These are phyloP conservation scores for Saturnispora bothae DNA, from an alignment of 805 yeast species.

Conservation along the genomic window DNA sequence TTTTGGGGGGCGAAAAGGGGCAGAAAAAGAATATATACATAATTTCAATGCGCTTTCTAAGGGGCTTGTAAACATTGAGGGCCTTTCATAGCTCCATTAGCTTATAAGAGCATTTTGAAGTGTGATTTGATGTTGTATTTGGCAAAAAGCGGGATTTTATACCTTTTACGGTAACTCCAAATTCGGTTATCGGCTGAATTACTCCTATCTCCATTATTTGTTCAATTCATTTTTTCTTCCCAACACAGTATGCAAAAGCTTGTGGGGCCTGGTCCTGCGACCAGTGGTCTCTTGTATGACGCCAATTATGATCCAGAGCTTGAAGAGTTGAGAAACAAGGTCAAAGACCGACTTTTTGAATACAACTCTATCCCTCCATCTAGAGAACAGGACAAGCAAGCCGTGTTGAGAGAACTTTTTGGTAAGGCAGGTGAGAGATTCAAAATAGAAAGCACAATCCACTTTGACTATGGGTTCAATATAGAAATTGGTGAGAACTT, in stretches of 20 bases:
- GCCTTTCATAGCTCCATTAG: too few relatives aligned
- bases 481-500: slow-evolving; percentile 44
- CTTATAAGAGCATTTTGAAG: too few relatives aligned
- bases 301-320: slow-evolving; percentile 4
- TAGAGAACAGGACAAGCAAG: neutral
- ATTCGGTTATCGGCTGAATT: too few relatives aligned
- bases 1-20: too few relatives aligned
- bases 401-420: neutral
- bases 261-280: slow-evolving; percentile 1
- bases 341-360: neutral
- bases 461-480: slow-evolving; percentile 60
- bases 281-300: slow-evolving; percentile 4
- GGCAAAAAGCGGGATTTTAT: too few relatives aligned
- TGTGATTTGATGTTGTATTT: too few relatives aligned
- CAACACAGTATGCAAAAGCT: neutral
- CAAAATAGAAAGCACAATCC: slow-evolving; percentile 40
- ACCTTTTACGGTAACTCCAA: too few relatives aligned
- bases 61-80: too few relatives aligned
- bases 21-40: too few relatives aligned
- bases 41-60: too few relatives aligned
- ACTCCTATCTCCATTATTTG: too few relatives aligned
- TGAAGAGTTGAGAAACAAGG: neutral
- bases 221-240: too few relatives aligned
- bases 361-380: slow-evolving; percentile 2
- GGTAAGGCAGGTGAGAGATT: neutral